phyloP scores from a whole-genome alignment of 148 eudicot species.

The Cornus suecica region DNA sequence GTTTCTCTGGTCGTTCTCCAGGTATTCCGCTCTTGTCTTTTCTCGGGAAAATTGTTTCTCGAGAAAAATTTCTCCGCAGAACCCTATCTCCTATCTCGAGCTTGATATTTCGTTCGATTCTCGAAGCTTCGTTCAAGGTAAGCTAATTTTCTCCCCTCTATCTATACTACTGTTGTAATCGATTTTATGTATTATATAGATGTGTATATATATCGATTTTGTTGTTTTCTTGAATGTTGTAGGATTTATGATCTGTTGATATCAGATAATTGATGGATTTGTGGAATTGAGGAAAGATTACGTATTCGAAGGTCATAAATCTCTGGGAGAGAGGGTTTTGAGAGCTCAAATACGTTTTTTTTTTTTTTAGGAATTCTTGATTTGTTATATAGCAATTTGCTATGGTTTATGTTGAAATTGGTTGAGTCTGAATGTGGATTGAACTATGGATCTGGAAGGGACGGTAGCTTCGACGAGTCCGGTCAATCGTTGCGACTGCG shows the following conservation, averaged over 20 bases:
- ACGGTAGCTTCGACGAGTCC: constrained; percentile 3
- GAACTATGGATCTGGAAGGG: constrained; percentile 8
- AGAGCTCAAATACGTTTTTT: not conserved
- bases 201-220: not conserved
- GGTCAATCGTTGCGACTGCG: constrained; percentile 1
- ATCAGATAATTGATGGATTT: not conserved
- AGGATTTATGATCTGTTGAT: constrained; percentile 5
- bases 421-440: not conserved
- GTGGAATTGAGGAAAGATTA: constrained; percentile 3
- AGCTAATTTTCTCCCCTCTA: not conserved
- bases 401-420: not conserved
- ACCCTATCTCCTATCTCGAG: not conserved
- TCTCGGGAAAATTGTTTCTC: not conserved
- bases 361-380: not conserved
- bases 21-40: not conserved
- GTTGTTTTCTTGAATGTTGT: not conserved
- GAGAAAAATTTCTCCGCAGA: not conserved
- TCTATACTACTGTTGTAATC: not conserved
- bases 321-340: not conserved
- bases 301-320: not conserved
- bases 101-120: not conserved
- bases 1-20: not conserved
- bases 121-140: constrained; percentile 8
- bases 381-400: not conserved
- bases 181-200: not conserved